Conservation (phyloP, 805 yeast genomes). For the Kodamaea sagamina region DNA sequence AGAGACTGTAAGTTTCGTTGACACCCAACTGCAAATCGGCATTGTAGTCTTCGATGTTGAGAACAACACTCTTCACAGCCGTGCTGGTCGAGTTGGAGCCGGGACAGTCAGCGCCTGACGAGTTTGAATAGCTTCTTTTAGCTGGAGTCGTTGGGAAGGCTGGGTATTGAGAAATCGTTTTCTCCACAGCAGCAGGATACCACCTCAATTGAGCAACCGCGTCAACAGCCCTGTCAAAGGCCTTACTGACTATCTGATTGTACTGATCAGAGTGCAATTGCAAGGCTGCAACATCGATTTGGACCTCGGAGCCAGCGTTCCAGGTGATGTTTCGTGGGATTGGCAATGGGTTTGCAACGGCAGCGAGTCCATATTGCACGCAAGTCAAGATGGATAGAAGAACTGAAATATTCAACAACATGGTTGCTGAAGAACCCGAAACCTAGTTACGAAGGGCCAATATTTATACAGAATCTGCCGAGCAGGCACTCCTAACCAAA, state of each 20-base stretch:
- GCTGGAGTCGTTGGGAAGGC: slow-evolving; percentile 18
- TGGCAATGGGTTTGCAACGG: slow-evolving; percentile 27
- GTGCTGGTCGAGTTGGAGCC: background rate
- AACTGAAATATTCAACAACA: slow-evolving; percentile 4
- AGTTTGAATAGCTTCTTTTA: slow-evolving; percentile 1
- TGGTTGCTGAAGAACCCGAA: background rate
- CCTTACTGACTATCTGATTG: slow-evolving; percentile 21
- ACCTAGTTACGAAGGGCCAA: no score
- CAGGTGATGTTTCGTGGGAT: slow-evolving; percentile 25
- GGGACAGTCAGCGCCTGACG: background rate
- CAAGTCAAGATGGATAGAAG: slow-evolving; percentile 5
- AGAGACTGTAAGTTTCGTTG: slow-evolving; percentile 36
- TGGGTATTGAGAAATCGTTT: slow-evolving; percentile 22
- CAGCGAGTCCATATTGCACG: slow-evolving; percentile 11
- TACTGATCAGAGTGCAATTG: slow-evolving; percentile 8
- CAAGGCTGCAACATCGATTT: slow-evolving; percentile 8
- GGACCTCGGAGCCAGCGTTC: slow-evolving; percentile 14
- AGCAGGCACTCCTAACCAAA: background rate
- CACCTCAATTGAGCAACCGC: slow-evolving; percentile 29
- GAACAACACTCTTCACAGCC: slow-evolving; percentile 8
- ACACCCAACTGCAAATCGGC: slow-evolving; percentile 37
- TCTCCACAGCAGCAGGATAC: slow-evolving; percentile 37
- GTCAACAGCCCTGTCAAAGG: slow-evolving; percentile 24
- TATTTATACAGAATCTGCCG: background rate
- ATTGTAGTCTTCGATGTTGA: slow-evolving; percentile 21